Evolutionary conservation across 2,329 filamentous ascomycete species (phyloP).

Genomic region (Penicillium sp.): DNA sequence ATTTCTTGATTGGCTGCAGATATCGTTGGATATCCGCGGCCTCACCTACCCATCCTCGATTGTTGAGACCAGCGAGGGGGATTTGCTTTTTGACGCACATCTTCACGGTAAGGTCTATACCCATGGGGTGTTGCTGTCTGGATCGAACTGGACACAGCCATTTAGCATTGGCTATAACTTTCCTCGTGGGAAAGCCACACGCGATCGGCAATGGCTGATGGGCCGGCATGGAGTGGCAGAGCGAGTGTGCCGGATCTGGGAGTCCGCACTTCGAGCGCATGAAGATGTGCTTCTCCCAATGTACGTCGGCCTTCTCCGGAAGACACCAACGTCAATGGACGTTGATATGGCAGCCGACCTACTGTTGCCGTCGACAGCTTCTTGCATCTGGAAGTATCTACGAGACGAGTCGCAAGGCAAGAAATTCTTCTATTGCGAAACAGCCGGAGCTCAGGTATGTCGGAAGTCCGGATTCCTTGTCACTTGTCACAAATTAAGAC

Average conservation of each 20-base stretch:
- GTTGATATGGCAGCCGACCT: background rate
- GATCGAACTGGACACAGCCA: background rate
- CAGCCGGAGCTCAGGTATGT: background rate
- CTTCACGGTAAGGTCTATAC: background rate
- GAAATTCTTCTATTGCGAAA: slow-evolving; percentile 3
- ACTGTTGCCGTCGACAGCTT: background rate
- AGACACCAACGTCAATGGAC: background rate
- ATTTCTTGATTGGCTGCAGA: background rate
- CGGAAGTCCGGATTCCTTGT: background rate
- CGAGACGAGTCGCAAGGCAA: background rate
- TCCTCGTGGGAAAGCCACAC: background rate
- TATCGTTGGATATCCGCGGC: slow-evolving; percentile 1
- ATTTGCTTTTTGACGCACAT: background rate
- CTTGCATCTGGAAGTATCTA: background rate
- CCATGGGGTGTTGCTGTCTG: background rate
- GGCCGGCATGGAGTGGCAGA: background rate
- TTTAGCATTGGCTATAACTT: background rate
- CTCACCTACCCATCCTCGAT: slow-evolving; percentile 5
- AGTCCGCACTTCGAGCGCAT: background rate
- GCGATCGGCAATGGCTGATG: background rate
- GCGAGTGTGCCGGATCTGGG: background rate
- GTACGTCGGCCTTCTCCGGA: slow-evolving; percentile 1
- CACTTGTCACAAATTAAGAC: background rate
- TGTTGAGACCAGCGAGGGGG: background rate
- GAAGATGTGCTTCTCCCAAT: background rate